phyloP scores from a whole-genome alignment of 192 early-diverging fungal species.

The Bifiguratus adelaidae region DNA sequence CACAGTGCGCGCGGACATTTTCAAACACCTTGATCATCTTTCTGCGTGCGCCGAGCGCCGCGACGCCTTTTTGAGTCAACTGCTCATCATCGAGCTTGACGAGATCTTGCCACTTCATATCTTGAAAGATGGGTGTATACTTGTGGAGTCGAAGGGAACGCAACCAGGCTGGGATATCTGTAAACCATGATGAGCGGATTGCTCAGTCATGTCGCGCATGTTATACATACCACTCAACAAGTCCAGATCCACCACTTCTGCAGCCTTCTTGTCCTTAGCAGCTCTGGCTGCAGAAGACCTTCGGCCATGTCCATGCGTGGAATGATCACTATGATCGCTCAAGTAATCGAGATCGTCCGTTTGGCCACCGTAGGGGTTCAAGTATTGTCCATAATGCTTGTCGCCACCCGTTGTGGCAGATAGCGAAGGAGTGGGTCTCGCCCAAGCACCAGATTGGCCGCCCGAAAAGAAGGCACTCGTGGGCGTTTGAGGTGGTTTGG shows the following conservation, averaged over 20 bases:
- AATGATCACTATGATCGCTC: constrained; percentile 23
- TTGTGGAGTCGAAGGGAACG: constrained; percentile 90
- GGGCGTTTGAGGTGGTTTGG: constrained; percentile 5
- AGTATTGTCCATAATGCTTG: constrained; percentile 13
- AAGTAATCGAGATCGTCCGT: constrained; percentile 10
- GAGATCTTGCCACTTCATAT: constrained; percentile 81
- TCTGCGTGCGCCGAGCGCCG: constrained; percentile 87
- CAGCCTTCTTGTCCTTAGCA: constrained; percentile 65
- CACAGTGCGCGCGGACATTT: constrained; percentile 36
- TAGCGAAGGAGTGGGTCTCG: constrained; percentile 13
- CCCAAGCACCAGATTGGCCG: constrained; percentile 7
- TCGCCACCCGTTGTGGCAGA: no score
- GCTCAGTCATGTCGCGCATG: background rate
- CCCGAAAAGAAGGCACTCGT: constrained; percentile 28
- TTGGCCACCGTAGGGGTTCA: constrained; percentile 11
- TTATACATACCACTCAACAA: constrained; percentile 47
- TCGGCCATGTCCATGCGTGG: constrained; percentile 16
- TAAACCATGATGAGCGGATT: background rate
- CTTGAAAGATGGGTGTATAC: constrained; percentile 83
- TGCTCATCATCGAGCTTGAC: constrained; percentile 77
- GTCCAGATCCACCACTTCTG: constrained; percentile 65
- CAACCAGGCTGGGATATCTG: constrained; percentile 94
- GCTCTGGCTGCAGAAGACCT: constrained; percentile 12
- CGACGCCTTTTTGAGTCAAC: constrained; percentile 73
- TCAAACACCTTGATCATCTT: constrained; percentile 98